Evolutionary conservation across 2,329 filamentous ascomycete genomes (phyloP), one percentile per base, ranked within the genome.

Genomic region (Exophiala xenobiotica): DNA sequence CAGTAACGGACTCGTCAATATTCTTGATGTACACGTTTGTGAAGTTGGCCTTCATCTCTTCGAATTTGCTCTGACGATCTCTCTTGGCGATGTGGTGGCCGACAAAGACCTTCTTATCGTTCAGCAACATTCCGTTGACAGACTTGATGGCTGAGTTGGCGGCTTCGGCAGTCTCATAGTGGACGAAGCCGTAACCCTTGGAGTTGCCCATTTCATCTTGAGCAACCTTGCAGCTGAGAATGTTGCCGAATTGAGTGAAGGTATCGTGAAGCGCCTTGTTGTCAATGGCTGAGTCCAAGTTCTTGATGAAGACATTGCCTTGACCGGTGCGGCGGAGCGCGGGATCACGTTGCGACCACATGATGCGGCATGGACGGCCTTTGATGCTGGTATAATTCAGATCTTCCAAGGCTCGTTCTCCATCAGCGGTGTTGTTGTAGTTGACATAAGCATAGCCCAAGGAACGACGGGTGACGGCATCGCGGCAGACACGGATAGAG

Each of bases 41-140:
- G 82, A 95, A 99, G 82, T 99, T 99, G 74, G 93, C 93, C 86
- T 99, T 99, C 92, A 99, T 99, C 82, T 99, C 93, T 79, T 99
- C 93, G 65, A 97, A 97, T 79, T 99, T 99, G 89, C 90, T 96
- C 83, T 97, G 93, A 67, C 93, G 92, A 70, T 99, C 93, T 83
- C 97, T 97, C 87, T 97, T 97, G 72, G 93, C 91, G 67, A 99
- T 97, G 78, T 99, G 93, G 77, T 96, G 92, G 61, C 93, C 93
- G 64, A 99, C 93, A 65, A 95, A 99, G 61, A 99, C 93, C 83
- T 99, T 99, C 87, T 99, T 99, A 83, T 99, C 93, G 78, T 99
- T 99, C 70, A 99, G 77, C 72, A 99, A 80, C 93, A 99, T 99
- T 72, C 93, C 93, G 74, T 99, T 99, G 69, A 99, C 93, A 68